phyloP scores from a whole-genome alignment of 192 early-diverging fungal genomes.

The Coemansia sp. region DNA sequence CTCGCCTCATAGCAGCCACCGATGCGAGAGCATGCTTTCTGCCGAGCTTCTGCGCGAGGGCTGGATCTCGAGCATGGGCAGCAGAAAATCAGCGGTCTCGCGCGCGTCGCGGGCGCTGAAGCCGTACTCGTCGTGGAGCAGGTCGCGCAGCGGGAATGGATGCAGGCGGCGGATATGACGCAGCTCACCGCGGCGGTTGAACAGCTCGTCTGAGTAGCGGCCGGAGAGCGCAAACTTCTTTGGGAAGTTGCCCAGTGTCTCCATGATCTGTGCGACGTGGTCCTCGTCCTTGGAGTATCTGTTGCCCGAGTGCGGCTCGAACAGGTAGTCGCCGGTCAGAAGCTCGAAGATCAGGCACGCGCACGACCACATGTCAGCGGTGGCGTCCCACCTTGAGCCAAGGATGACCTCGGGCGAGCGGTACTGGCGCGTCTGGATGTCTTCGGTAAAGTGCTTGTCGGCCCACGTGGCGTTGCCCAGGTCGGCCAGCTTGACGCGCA shows the following conservation, averaged over 20 bases:
- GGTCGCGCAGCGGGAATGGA: constrained; percentile 77
- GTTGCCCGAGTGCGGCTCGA: constrained; percentile 85
- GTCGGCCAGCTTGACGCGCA: constrained; percentile 93
- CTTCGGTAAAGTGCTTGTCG: constrained; percentile 91
- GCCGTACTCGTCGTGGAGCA: constrained; percentile 87
- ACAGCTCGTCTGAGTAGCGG: constrained; percentile 81
- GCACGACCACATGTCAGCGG: constrained; percentile 91
- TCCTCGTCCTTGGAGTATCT: constrained; percentile 93
- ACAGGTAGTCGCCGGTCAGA: constrained; percentile 90
- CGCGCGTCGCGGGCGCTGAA: constrained; percentile 70
- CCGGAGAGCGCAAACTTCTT: constrained; percentile 78
- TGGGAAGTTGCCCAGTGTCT: constrained; percentile 85
- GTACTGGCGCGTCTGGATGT: constrained; percentile 98
- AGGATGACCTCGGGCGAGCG: constrained; percentile 94
- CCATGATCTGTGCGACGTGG: constrained; percentile 95
- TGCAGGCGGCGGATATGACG: constrained; percentile 86
- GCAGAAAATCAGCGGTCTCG: constrained; percentile 74
- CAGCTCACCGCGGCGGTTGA: constrained; percentile 86
- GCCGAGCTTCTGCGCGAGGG: constrained; percentile 61
- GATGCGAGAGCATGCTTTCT: constrained; percentile 58
- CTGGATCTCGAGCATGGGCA: constrained; percentile 75
- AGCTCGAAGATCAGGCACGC: constrained; percentile 95
- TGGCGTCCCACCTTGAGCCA: constrained; percentile 80
- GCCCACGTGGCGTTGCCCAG: constrained; percentile 97
- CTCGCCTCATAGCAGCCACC: constrained; percentile 53